Evolutionary conservation across 1,139 yeast genomes (phyloP), one percentile per base, ranked within the genome.

Genomic region (Hyphopichia wangnamkhiaoensis): DNA sequence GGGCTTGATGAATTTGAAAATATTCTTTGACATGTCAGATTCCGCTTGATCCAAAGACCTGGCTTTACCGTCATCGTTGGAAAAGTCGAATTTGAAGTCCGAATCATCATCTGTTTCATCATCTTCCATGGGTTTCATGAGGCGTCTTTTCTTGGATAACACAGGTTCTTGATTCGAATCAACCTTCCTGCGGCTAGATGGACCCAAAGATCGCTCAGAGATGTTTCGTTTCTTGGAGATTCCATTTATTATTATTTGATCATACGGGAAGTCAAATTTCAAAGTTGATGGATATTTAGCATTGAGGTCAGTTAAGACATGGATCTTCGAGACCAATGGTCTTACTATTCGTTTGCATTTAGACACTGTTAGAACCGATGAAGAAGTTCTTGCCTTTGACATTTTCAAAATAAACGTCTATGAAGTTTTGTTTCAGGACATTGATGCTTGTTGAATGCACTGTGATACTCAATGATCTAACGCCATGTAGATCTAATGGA

Each of bases 271-370:
- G 14, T 39, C 37, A 30, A 57, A 49, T 4, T 40, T 49, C 14
- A 57, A 41, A n/a, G 50, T 42, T 12, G 48, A 41, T 2, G 70
- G 63, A 37, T 56, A 53, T 41, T 60, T 63, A 14, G 45, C 37
- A 37, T 49, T 49, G 34, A 58, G 39, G 33, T 62, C 67, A 34
- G 65, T 62, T 29, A 70, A 53, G 4, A 56, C 45, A 47, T 68
- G 74, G 18, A 69, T 55, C 39, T 67, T 68, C 34, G 71, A 50
- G 6, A 68, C 43, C 15, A 71, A 50, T 12, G 76, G 76, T 21
- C 76, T 58, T 8, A 64, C 56, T 2, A 65, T 49, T 35, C 74
- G 50, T 46, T 65, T 67, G 50, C 69, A 65, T 41, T 62, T 57
- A 5, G 60, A 37, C 12, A 43, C 38, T n/a, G 34, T 20, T 37